Base-by-base conservation (phyloP, 805 yeast species). In the Candida michaelii region DNA sequence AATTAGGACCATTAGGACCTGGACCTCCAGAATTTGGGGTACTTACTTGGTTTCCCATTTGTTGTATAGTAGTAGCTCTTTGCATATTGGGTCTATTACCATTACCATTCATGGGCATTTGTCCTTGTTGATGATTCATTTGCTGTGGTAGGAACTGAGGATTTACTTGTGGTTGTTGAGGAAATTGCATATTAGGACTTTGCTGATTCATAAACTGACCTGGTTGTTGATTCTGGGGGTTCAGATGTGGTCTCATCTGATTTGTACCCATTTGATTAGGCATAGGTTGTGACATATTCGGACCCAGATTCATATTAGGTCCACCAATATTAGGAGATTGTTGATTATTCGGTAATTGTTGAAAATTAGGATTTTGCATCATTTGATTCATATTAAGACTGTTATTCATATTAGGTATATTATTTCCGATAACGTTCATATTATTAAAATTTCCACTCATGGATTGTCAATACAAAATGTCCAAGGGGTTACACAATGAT, bases 51-150 rank as follows among this genome's bases (percentile, higher is more conserved):
- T 34, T 34, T 5, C 35, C 35, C 31, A 56, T 37, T 34, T 53
- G 63, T 39, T 55, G 62, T 13, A 55, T 45, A 4, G 55, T 52
- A 14, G 52, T 44, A 4, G 57, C 49, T 16, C 62, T 38, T 41
- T 46, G 61, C 46, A 56, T 51, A 6, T 49, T 56, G 6, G 57
- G 56, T 13, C 56, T 19, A 19, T 40, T 32, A 23, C 27, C 38
- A 5, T 35, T 23, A 4, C 34, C 29, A 23, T 38, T 42, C 36
- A 40, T 34, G 12, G 36, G 43, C 32, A 30, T 29, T 36, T 40
- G 43, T 4, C 29, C 41, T 10, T 27, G 36, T 14, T 38, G 41
- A 16, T 40, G 47, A 17, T 41, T 37, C 39, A 39, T 31, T 13
- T 34, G 37, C 25, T 42, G 45, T 4, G 30, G 19, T 19, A 43